Evolutionary conservation across 2,329 filamentous ascomycete species (phyloP).

Genomic region (Nothophoma quercina): DNA sequence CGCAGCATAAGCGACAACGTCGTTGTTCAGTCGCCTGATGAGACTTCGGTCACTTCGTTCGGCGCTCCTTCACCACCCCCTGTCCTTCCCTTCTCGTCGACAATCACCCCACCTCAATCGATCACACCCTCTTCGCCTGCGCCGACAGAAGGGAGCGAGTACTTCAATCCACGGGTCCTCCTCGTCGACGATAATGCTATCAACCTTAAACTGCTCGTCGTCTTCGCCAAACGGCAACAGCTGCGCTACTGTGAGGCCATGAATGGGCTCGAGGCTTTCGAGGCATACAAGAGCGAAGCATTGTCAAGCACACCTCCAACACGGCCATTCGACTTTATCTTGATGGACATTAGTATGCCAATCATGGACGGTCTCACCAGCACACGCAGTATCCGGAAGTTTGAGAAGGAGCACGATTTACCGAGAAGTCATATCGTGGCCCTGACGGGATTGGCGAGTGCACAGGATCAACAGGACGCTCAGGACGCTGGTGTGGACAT

Average conservation of each 20-base stretch:
- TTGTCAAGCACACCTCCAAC: constrained; percentile 20
- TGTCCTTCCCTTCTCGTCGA: constrained; percentile 24
- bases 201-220: constrained; percentile 48
- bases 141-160: constrained; percentile 26
- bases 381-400: constrained; percentile 38
- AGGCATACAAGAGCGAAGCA: constrained; percentile 33
- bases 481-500: constrained; percentile 47
- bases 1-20: constrained; percentile 35
- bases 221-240: constrained; percentile 50
- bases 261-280: constrained; percentile 45
- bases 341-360: constrained; percentile 49
- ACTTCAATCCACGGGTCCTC: constrained; percentile 42
- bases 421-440: constrained; percentile 42
- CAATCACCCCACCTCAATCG: constrained; percentile 12
- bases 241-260: constrained; percentile 38
- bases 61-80: constrained; percentile 22
- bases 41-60: background rate
- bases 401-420: constrained; percentile 34
- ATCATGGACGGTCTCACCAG: constrained; percentile 51
- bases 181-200: constrained; percentile 47
- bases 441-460: constrained; percentile 48
- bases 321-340: constrained; percentile 40
- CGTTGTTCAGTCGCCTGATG: constrained; percentile 1
- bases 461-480: constrained; percentile 44
- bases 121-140: constrained; percentile 27